Evolutionary conservation across 345 rosid species (phyloP), one percentile per base, ranked within the genome.

Genomic region (Erucastrum elatum): DNA sequence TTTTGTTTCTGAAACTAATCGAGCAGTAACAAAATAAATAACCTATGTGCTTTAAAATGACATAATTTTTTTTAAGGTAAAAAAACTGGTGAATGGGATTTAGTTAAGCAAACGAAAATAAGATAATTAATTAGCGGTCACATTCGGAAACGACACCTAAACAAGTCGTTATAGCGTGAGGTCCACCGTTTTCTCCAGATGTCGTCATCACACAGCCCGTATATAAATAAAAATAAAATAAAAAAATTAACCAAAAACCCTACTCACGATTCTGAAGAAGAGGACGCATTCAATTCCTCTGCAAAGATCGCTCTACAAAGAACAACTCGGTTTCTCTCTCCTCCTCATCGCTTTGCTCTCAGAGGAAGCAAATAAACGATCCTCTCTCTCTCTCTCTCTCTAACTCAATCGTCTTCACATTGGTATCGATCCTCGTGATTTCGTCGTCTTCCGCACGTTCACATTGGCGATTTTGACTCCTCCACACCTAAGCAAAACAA

Each of bases 321-420:
- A 37, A 46, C 15, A 46, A 46, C 64, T 64, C 74, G 58, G 12
- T 61, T 30, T n/a, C 25, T 12, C 69, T 81, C 13, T 11, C 13
- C 15, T 70, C 64, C 17, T 34, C 60, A 8, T 71, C 84, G 78
- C 90, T 83, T 93, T 88, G 95, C 98, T 90, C 90, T 74, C 84
- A 76, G 81, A 33, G 53, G 83, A 90, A 88, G 97, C 79, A 75
- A 82, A 93, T 78, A 85, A 51, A 73, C 74, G 74, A 73, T 79
- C 82, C 88, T 81, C 77, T 69, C 85, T 82, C 78, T 73, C 85
- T 64, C 71, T 74, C 72, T 66, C 74, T 68, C 72, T 66, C 73
- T 59, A 4, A n/a, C 76, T 5, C 29, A 59, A 0, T 76, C 71
- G 37, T 59, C 76, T 62, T 34, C 79, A 64, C 58, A 67, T 21